Evolutionary conservation across 768 basidiomycete genomes (phyloP).

Genomic region (Suillus spraguei): DNA sequence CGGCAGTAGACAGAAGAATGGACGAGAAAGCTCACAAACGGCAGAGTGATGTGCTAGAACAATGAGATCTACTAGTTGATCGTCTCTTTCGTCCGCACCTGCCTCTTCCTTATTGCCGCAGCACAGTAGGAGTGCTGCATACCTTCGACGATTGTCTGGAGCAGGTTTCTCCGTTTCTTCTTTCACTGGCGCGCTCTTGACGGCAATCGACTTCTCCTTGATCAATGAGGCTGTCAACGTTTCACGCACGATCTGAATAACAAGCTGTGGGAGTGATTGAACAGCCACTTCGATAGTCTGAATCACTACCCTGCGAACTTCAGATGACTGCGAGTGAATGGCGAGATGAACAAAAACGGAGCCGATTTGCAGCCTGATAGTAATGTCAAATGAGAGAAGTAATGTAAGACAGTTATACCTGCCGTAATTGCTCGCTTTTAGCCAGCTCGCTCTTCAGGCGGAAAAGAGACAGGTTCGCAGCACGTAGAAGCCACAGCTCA

Average conservation of each 20-base stretch:
- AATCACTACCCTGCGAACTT: conserved; percentile 53
- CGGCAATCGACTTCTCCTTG: conserved; percentile 36
- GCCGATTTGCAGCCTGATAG: conserved; percentile 60
- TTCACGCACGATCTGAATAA: conserved; percentile 59
- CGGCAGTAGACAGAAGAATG: background rate
- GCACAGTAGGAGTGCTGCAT: conserved; percentile 56
- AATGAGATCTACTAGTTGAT: conserved; percentile 53
- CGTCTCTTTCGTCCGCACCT: conserved; percentile 43
- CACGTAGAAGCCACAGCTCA: conserved; percentile 76
- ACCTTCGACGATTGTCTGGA: conserved; percentile 52
- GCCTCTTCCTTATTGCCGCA: conserved; percentile 40
- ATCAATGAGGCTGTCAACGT: conserved; percentile 51
- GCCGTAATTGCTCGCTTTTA: conserved; percentile 62
- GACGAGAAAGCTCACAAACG: conserved; percentile 48
- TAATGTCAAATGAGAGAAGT: conserved; percentile 7
- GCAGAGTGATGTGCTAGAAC: conserved; percentile 75
- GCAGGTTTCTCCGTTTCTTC: conserved; percentile 42
- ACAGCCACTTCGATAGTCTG: conserved; percentile 43
- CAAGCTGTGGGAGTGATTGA: conserved; percentile 45
- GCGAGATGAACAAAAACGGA: conserved; percentile 69
- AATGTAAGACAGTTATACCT: background rate
- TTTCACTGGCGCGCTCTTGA: conserved; percentile 22
- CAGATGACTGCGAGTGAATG: conserved; percentile 55
- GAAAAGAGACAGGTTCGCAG: conserved; percentile 50
- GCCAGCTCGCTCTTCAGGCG: conserved; percentile 51